Percentiles rank a stretch among this genome's conserved stretches.
phyloP scores from a whole-genome alignment of 257 asterid species.

The Ilex aquifolium region DNA sequence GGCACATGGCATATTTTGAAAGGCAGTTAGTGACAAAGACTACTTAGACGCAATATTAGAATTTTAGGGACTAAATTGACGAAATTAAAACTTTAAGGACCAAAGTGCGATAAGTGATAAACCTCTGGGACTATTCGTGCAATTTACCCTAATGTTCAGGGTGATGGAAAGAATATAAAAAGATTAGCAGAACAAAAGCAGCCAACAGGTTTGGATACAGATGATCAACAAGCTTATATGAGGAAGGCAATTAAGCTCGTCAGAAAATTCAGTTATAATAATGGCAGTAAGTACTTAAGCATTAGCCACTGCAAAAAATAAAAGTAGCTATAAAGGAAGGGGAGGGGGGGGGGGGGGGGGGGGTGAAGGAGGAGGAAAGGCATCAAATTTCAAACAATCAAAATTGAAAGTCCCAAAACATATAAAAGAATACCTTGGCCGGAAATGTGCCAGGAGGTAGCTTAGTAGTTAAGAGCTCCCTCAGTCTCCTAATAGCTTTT shows the following conservation, averaged over 20 bases:
- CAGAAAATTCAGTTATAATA: too few species aligned
- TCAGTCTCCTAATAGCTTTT: constrained; percentile 87
- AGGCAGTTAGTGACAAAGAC: too few species aligned
- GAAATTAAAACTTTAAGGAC: too few species aligned
- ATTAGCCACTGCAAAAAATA: not conserved
- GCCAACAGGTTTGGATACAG: not conserved
- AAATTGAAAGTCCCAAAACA: not conserved
- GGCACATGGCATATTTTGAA: too few species aligned
- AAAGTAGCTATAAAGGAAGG: not conserved
- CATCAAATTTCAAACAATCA: constrained; percentile 9
- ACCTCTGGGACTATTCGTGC: too few species aligned
- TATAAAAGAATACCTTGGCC: constrained; percentile 62
- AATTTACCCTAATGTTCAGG: too few species aligned
- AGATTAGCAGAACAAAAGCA: not conserved
- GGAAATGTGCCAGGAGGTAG: constrained; percentile 94
- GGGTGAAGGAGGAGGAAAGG: not conserved
- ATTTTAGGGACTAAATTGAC: too few species aligned
- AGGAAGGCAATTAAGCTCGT: too few species aligned
- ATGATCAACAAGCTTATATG: too few species aligned
- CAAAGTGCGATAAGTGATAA: too few species aligned
- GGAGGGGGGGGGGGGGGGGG: not conserved
- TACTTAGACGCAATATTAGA: too few species aligned
- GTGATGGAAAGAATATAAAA: too few species aligned
- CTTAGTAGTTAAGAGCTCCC: constrained; percentile 96
- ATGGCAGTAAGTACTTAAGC: not conserved